Percentiles rank a stretch among this genome's conserved stretches.
Conservation (phyloP, 768 basidiomycete species). For the Hygrophoropsis aurantiaca region DNA sequence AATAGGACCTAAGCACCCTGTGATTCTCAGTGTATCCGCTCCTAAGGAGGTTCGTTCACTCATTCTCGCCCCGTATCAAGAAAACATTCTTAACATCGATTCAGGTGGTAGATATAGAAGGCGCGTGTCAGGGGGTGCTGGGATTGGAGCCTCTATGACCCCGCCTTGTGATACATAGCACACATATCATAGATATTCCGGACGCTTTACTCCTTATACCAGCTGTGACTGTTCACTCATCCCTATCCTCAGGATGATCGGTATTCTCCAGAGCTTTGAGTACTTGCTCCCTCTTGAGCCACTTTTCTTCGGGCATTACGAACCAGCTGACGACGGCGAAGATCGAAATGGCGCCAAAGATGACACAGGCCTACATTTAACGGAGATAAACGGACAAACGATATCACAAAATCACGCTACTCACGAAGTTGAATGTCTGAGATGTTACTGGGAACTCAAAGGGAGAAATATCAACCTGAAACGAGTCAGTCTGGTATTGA, state of each 20-base stretch:
- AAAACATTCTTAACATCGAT: slow-evolving; percentile 4
- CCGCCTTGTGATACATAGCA: background rate
- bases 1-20: slow-evolving; percentile 57
- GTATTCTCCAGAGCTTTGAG: slow-evolving; percentile 44
- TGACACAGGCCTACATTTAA: slow-evolving; percentile 62
- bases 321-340: slow-evolving; percentile 79
- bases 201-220: background rate
- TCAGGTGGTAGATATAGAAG: slow-evolving; percentile 75
- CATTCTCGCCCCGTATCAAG: background rate
- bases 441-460: slow-evolving; percentile 83
- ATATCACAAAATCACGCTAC: slow-evolving; percentile 24
- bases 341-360: slow-evolving; percentile 76
- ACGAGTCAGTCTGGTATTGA: background rate
- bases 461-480: slow-evolving; percentile 78
- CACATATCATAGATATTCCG: background rate
- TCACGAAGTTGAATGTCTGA: slow-evolving; percentile 81
- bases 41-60: slow-evolving; percentile 73
- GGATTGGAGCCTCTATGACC: slow-evolving; percentile 51
- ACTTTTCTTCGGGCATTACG: slow-evolving; percentile 74
- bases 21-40: slow-evolving; percentile 66
- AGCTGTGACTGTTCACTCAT: background rate
- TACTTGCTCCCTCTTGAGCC: slow-evolving; percentile 70
- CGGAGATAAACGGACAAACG: slow-evolving; percentile 10
- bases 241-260: slow-evolving; percentile 8
- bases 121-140: slow-evolving; percentile 71